Percentiles rank a stretch among this genome's conserved stretches.
phyloP scores from a whole-genome alignment of 2,329 filamentous ascomycete genomes.

The Fusarium anthophilum region DNA sequence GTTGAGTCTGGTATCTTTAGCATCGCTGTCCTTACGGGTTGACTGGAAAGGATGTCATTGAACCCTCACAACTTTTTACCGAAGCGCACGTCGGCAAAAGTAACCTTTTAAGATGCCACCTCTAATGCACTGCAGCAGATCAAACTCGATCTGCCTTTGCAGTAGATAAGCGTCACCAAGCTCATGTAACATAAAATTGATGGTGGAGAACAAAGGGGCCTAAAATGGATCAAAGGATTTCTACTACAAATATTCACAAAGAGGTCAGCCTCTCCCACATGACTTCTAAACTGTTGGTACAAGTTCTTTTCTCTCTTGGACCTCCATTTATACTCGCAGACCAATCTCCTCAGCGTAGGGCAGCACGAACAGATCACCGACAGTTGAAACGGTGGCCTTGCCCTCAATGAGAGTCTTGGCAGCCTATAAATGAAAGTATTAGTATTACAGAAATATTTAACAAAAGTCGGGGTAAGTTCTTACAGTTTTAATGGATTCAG shows the following conservation, averaged over 20 bases:
- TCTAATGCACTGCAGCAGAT: not conserved
- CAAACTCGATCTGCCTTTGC: not conserved
- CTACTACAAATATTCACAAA: slow-evolving; percentile 59
- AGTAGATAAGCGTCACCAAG: not conserved
- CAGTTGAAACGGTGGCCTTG: slow-evolving; percentile 88
- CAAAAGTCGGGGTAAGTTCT: slow-evolving; percentile 48
- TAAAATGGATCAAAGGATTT: slow-evolving; percentile 49
- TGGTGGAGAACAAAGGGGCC: slow-evolving; percentile 18
- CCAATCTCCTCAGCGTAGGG: slow-evolving; percentile 95
- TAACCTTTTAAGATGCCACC: not conserved
- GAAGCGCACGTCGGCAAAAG: not conserved
- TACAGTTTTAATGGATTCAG: slow-evolving; percentile 87
- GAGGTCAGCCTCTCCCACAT: slow-evolving; percentile 48
- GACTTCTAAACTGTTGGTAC: slow-evolving; percentile 57
- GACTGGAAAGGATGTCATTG: not conserved
- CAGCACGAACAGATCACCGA: slow-evolving; percentile 90
- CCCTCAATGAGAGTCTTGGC: slow-evolving; percentile 87
- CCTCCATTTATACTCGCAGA: slow-evolving; percentile 81
- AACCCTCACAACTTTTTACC: not conserved
- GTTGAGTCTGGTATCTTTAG: not conserved
- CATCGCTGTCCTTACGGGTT: not conserved
- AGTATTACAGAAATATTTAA: slow-evolving; percentile 41
- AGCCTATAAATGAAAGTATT: slow-evolving; percentile 65
- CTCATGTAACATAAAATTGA: slow-evolving; percentile 4
- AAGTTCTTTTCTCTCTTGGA: slow-evolving; percentile 49